Evolutionary conservation across 2,329 filamentous ascomycete species (phyloP).

Genomic region (Fusarium robinianum): DNA sequence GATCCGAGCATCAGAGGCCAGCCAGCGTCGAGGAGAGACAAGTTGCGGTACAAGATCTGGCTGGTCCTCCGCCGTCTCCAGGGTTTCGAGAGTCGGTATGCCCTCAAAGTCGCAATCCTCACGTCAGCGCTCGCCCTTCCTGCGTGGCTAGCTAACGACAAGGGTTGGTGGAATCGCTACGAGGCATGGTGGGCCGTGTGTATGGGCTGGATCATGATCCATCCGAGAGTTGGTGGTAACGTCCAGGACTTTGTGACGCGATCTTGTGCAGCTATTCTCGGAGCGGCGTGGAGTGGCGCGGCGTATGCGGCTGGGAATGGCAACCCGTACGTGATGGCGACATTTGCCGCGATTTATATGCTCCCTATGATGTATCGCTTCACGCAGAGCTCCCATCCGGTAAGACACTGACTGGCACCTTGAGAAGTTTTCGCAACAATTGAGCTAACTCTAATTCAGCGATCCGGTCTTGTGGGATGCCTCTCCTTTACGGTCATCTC

Average conservation of each 20-base stretch:
- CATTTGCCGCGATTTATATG: constrained; percentile 61
- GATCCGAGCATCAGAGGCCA: constrained; percentile 45
- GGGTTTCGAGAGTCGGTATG: constrained; percentile 62
- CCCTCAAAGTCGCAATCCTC: constrained; percentile 58
- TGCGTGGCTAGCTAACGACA: constrained; percentile 52
- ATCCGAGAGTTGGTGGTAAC: constrained; percentile 58
- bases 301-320: constrained; percentile 56
- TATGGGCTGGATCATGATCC: constrained; percentile 60
- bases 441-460: constrained; percentile 37
- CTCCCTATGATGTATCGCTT: constrained; percentile 63
- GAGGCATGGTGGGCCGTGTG: constrained; percentile 64
- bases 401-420: constrained; percentile 39
- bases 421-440: background rate
- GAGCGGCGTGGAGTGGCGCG: constrained; percentile 59
- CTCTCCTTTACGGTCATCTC: constrained; percentile 61
- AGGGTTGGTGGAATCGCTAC: constrained; percentile 58
- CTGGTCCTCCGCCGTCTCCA: constrained; percentile 55
- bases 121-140: constrained; percentile 58
- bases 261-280: constrained; percentile 53
- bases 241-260: constrained; percentile 60
- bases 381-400: constrained; percentile 58
- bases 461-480: constrained; percentile 62
- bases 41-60: constrained; percentile 55
- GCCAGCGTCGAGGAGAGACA: constrained; percentile 42
- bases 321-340: constrained; percentile 59